Evolutionary conservation across 805 yeast genomes (phyloP).

Genomic region (Grigorovia humatica): DNA sequence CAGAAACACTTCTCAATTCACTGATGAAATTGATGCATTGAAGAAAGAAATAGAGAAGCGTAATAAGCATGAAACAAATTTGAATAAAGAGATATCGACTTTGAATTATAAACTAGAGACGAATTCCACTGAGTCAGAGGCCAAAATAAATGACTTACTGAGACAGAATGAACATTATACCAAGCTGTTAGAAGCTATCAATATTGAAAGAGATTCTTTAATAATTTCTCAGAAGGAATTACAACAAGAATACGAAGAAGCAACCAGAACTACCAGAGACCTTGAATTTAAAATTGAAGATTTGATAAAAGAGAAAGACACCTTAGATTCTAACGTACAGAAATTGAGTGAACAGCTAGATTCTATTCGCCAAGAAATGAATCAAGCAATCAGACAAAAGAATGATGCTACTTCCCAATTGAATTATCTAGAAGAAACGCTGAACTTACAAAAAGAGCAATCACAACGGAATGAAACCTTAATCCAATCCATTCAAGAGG

Average conservation of each 20-base stretch:
- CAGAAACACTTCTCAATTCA: slow-evolving; percentile 35
- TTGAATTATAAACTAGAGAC: slow-evolving; percentile 51
- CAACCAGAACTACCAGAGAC: slow-evolving; percentile 43
- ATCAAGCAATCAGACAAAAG: slow-evolving; percentile 15
- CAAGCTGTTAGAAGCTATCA: slow-evolving; percentile 32
- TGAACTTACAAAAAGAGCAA: slow-evolving; percentile 25
- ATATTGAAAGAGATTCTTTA: slow-evolving; percentile 35
- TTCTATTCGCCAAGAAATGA: slow-evolving; percentile 6
- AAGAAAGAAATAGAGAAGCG: slow-evolving; percentile 43
- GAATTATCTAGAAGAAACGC: slow-evolving; percentile 21
- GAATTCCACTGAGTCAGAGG: slow-evolving; percentile 31
- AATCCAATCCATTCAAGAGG: slow-evolving; percentile 28
- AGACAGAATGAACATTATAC: slow-evolving; percentile 36
- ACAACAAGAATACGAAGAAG: slow-evolving; percentile 34
- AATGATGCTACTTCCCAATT: slow-evolving; percentile 15
- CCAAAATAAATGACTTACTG: slow-evolving; percentile 30
- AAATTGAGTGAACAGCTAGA: slow-evolving; percentile 29
- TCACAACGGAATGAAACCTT: slow-evolving; percentile 26
- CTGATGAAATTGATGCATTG: slow-evolving; percentile 42
- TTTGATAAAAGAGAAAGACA: slow-evolving; percentile 52
- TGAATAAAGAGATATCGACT: slow-evolving; percentile 55
- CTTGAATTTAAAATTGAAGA: slow-evolving; percentile 52
- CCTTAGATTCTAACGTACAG: slow-evolving; percentile 41
- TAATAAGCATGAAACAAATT: slow-evolving; percentile 53
- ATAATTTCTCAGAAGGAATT: slow-evolving; percentile 36